A percentile compares a stretch with the other conserved stretches of the same genome.
These are phyloP conservation scores for Massariosphaeria phaeospora DNA, from an alignment of 495 filamentous ascomycete species.

Conservation along the genomic window DNA sequence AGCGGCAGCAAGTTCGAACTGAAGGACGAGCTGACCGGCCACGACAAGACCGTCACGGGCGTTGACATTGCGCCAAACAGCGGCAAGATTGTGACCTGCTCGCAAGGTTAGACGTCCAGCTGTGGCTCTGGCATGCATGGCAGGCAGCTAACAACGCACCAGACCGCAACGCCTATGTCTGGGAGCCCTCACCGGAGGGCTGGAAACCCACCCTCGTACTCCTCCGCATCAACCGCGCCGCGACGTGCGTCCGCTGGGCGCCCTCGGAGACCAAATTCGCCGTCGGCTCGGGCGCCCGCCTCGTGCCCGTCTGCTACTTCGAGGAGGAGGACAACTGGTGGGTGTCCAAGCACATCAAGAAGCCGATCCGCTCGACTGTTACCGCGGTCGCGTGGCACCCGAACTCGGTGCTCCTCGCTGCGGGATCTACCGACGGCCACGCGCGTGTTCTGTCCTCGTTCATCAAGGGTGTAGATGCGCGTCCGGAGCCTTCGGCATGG, in stretches of 20 bases:
- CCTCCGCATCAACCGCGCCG: slow-evolving; percentile 92
- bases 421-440: slow-evolving; percentile 95
- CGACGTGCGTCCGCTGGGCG: slow-evolving; percentile 96
- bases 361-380: slow-evolving; percentile 93
- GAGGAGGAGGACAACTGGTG: slow-evolving; percentile 99
- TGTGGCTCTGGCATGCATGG: background rate
- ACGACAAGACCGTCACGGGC: slow-evolving; percentile 93
- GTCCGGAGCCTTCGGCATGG: slow-evolving; percentile 87
- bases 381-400: slow-evolving; percentile 94
- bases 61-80: slow-evolving; percentile 89
- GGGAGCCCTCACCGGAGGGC: slow-evolving; percentile 83
- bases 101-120: slow-evolving; percentile 61
- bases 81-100: slow-evolving; percentile 94
- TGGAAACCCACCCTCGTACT: slow-evolving; percentile 98
- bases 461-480: slow-evolving; percentile 86
- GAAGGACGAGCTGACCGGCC: slow-evolving; percentile 87
- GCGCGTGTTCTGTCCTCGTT: slow-evolving; percentile 92
- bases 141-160: slow-evolving; percentile 19
- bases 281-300: slow-evolving; percentile 88
- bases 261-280: slow-evolving; percentile 96
- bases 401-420: slow-evolving; percentile 88
- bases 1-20: slow-evolving; percentile 72
- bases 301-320: slow-evolving; percentile 98
- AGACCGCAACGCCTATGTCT: slow-evolving; percentile 98
- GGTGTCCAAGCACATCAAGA: slow-evolving; percentile 98